Evolutionary conservation across 768 basidiomycete species (phyloP), one percentile per base, ranked within the genome.

Genomic region (Phylloporus rhodoxanthus): DNA sequence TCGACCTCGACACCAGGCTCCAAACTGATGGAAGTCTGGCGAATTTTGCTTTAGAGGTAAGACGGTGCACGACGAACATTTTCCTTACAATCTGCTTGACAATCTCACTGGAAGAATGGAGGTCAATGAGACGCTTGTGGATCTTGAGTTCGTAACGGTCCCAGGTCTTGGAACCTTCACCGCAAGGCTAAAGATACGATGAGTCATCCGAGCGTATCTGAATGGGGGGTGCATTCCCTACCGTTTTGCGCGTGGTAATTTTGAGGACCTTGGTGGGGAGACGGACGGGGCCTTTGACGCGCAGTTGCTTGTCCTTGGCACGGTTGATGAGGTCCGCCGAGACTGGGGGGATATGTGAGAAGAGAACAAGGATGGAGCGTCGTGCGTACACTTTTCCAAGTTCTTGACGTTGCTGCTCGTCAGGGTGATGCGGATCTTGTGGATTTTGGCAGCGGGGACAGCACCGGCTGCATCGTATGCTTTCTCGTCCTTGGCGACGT

Each of bases 151-250:
- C 95, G 75, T 93, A 98, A 64, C 91, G 85, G 75, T 99, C 96
- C 96, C 96, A 99, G 68, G 96, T 99, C 85, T 99, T 99, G 62
- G 96, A 97, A 79, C 96, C 96, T 75, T 98, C 96, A 91, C 96
- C 96, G 68, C 96, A 98, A 73, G 96, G 90, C 91, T 96, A 62
- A 8, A 36, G 20, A 3, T 19, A 42, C 15, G 38, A 40, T 50
- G 33, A 44, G 54, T 21, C 32, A 47, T 47, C 14, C 4, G 4
- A 26, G 14, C 4, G 7, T 1, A 54, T 15, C 29, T 52, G 10
- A 29, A 8, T 0, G n/a, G 10, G 25, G 6, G 17, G 11, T 25
- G 8, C 78, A 26, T n/a, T n/a, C 4, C 89, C 58, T 54, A 93
- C 93, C 57, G 96, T 95, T 74, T 99, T 99, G 68, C 96, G 89